phyloP scores from a whole-genome alignment of 2,329 filamentous ascomycete species.

The Penicillium decumbens region DNA sequence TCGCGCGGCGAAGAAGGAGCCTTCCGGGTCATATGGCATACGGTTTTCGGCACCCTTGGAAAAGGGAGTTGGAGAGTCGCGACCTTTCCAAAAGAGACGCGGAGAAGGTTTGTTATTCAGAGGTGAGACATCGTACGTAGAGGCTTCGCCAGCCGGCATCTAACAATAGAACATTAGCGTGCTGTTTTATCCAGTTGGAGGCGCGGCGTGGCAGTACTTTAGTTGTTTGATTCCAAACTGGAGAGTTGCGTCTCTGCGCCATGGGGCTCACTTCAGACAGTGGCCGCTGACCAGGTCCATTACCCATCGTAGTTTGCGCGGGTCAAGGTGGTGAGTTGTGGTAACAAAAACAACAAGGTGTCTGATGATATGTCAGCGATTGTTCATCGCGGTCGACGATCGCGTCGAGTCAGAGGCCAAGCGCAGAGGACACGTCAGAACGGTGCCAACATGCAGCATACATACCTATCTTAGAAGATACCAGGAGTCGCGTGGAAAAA shows the following conservation, averaged over 20 bases:
- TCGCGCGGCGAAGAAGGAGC: conserved; percentile 67
- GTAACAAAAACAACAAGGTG: conserved; percentile 5
- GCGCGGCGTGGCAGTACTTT: conserved; percentile 53
- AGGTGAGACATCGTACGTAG: conserved; percentile 81
- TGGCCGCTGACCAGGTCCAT: conserved; percentile 60
- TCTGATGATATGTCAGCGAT: conserved; percentile 13
- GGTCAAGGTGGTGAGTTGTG: conserved; percentile 31
- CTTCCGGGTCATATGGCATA: conserved; percentile 53
- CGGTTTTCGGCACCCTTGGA: conserved; percentile 66
- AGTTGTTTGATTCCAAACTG: conserved; percentile 72
- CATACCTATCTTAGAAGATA: conserved; percentile 20
- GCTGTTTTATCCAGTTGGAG: background rate
- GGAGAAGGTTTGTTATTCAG: conserved; percentile 63
- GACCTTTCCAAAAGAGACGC: conserved; percentile 82
- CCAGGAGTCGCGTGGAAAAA: conserved; percentile 15
- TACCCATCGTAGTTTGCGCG: conserved; percentile 58
- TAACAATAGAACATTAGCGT: conserved; percentile 50
- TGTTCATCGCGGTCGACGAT: conserved; percentile 1
- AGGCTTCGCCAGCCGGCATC: conserved; percentile 67
- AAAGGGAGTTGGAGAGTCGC: conserved; percentile 63
- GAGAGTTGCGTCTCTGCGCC: conserved; percentile 83
- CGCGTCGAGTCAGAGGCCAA: background rate
- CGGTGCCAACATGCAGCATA: conserved; percentile 9
- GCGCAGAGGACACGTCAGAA: background rate
- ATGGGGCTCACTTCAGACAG: conserved; percentile 85